Conservation (phyloP, 2,329 filamentous ascomycete species). For the Pseudocercospora fijiensis region DNA sequence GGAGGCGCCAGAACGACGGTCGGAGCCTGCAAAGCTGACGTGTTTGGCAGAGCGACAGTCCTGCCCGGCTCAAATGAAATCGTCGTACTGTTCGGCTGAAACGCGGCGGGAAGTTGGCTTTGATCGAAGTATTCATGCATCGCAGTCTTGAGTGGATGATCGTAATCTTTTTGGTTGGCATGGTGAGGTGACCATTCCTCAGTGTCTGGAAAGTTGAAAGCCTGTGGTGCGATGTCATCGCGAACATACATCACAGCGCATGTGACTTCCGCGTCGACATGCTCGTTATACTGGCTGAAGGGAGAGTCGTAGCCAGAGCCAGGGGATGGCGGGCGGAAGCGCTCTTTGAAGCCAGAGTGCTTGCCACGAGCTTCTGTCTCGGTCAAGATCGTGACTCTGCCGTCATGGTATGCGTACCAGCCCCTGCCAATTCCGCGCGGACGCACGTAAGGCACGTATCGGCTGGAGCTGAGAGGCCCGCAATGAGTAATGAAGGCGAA, state of each 20-base stretch:
- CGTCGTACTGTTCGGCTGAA: background rate
- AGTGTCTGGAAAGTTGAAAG: slow-evolving; percentile 18
- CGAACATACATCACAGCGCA: slow-evolving; percentile 32
- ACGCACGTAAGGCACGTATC: slow-evolving; percentile 61
- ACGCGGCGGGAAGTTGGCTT: background rate
- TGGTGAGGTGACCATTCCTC: slow-evolving; percentile 19
- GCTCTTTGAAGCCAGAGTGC: slow-evolving; percentile 26
- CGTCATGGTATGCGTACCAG: slow-evolving; percentile 59
- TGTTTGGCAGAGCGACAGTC: background rate
- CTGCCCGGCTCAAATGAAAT: background rate
- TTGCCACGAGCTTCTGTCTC: slow-evolving; percentile 53
- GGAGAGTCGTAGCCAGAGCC: slow-evolving; percentile 27
- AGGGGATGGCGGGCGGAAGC: background rate
- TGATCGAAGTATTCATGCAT: slow-evolving; percentile 17
- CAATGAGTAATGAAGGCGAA: slow-evolving; percentile 62
- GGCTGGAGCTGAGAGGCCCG: slow-evolving; percentile 57
- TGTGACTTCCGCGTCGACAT: slow-evolving; percentile 26
- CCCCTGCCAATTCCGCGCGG: slow-evolving; percentile 56
- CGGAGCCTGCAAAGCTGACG: slow-evolving; percentile 13
- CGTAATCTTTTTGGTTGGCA: slow-evolving; percentile 6
- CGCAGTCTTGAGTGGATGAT: slow-evolving; percentile 15
- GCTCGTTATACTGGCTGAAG: slow-evolving; percentile 21
- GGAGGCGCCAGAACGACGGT: slow-evolving; percentile 11
- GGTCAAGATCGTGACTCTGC: slow-evolving; percentile 56
- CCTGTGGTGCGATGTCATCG: slow-evolving; percentile 20